Base-by-base conservation (phyloP, 768 basidiomycete genomes). In the Trametes cubensis region DNA sequence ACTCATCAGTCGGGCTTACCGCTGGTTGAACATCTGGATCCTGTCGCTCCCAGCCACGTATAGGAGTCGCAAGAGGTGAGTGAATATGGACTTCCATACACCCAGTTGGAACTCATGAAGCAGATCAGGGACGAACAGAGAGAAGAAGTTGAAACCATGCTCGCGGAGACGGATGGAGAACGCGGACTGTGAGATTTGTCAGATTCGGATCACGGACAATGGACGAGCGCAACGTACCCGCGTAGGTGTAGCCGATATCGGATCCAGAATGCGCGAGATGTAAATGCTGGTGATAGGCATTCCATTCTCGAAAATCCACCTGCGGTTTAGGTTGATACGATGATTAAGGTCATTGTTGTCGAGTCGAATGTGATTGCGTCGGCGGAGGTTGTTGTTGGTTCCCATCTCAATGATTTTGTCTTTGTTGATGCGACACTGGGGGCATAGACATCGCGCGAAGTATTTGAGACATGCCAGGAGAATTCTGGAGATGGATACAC, bases 401-500 rank as follows among this genome's bases (percentile, higher is more conserved):
- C 79, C 79, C 18, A 81, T 48, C 0, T 53, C 51, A 38, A 71
- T 61, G 6, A 81, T 62, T 0, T 71, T 41, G 0, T 63, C 55
- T 54, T 75, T 77, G 8, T 46, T 47, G 25, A 77, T 62, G 0
- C 73, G 58, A 56, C 80, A 81, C 0, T 73, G 65, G 0, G 78
- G 78, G 60, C 80, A 81, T 15, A 76, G 78, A 49, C 73, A 80
- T 0, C 63, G 11, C 0, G 78, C 81, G 15, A 75, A 72, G 53
- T 78, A 74, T 6, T 75, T 70, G 2, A 82, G 76, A 8, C 70
- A 70, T 0, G 78, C 72, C 1, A 80, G 49, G 0, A 80, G 69
- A 7, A 79, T 66, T 58, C 78, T 79, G 28, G 3, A 7, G 4
- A 28, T 4, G 4, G 7, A 4, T 7, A 49, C 14, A 17, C 18